phyloP scores from a whole-genome alignment of 768 basidiomycete species.

The Amanita jacksonii region DNA sequence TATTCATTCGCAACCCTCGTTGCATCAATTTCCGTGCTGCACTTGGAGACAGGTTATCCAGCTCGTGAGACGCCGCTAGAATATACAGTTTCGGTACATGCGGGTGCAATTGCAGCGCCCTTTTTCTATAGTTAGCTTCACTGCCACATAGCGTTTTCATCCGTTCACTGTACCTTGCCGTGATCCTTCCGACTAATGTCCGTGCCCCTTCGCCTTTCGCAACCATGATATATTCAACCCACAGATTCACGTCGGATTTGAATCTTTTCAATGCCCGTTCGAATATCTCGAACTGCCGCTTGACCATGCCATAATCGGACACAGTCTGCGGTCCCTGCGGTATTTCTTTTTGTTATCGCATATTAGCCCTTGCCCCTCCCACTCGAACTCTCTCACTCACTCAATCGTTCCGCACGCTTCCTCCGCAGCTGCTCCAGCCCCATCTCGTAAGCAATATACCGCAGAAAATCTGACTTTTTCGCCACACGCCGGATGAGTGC shows the following conservation, averaged over 20 bases:
- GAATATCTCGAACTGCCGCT: constrained; percentile 82
- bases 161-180: constrained; percentile 76
- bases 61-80: constrained; percentile 75
- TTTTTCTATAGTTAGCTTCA: constrained; percentile 18
- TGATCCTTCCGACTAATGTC: constrained; percentile 71
- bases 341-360: constrained; percentile 23
- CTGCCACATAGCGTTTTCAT: constrained; percentile 5
- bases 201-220: constrained; percentile 75
- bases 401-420: constrained; percentile 63
- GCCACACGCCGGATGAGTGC: constrained; percentile 76
- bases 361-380: neutral
- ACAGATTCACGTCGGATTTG: constrained; percentile 77
- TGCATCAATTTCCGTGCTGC: constrained; percentile 78
- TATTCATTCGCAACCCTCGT: constrained; percentile 74
- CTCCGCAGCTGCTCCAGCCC: constrained; percentile 69
- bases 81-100: constrained; percentile 71
- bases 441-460: constrained; percentile 92
- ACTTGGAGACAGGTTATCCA: constrained; percentile 62
- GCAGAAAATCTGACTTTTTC: constrained; percentile 80
- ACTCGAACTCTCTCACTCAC: constrained; percentile 29
- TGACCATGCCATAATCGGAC: constrained; percentile 79
- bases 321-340: constrained; percentile 46
- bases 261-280: constrained; percentile 85
- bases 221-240: constrained; percentile 83
- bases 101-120: constrained; percentile 84